phyloP scores from a whole-genome alignment of 495 filamentous ascomycete genomes.

The Penicillium ucsense region DNA sequence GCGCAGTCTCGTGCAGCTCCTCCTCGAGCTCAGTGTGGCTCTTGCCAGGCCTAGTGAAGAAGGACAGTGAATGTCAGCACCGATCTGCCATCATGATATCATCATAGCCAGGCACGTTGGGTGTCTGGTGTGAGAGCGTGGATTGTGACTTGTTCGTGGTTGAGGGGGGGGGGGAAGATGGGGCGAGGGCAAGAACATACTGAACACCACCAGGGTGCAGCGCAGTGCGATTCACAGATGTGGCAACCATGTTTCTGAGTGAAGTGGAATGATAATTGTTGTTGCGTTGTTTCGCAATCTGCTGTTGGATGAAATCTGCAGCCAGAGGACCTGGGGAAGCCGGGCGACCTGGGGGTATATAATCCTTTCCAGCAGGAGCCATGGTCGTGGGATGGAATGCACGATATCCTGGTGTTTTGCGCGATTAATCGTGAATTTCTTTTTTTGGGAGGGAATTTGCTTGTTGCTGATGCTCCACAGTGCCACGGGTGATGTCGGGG shows the following conservation, averaged over 20 bases:
- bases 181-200: slow-evolving; percentile 45
- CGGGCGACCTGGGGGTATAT: slow-evolving; percentile 38
- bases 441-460: no score
- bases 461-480: slow-evolving; percentile 25
- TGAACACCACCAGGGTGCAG: slow-evolving; percentile 87
- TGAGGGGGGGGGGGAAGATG: slow-evolving; percentile 1
- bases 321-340: slow-evolving; percentile 41
- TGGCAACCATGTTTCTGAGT: slow-evolving; percentile 57
- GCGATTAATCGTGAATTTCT: slow-evolving; percentile 4
- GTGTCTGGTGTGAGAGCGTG: no score
- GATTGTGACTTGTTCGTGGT: no score
- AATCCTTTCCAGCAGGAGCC: slow-evolving; percentile 33
- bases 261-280: slow-evolving; percentile 56
- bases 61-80: background rate
- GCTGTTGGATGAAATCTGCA: slow-evolving; percentile 50
- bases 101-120: no score
- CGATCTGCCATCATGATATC: no score
- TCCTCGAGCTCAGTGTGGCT: slow-evolving; percentile 96
- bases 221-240: slow-evolving; percentile 77
- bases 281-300: slow-evolving; percentile 49
- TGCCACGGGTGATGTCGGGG: slow-evolving; percentile 39
- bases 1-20: slow-evolving; percentile 93
- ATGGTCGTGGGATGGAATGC: slow-evolving; percentile 20
- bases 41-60: slow-evolving; percentile 52
- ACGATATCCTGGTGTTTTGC: slow-evolving; percentile 20